Evolutionary conservation across 805 yeast species (phyloP).

Genomic region (Zygoascus bituminiphila): DNA sequence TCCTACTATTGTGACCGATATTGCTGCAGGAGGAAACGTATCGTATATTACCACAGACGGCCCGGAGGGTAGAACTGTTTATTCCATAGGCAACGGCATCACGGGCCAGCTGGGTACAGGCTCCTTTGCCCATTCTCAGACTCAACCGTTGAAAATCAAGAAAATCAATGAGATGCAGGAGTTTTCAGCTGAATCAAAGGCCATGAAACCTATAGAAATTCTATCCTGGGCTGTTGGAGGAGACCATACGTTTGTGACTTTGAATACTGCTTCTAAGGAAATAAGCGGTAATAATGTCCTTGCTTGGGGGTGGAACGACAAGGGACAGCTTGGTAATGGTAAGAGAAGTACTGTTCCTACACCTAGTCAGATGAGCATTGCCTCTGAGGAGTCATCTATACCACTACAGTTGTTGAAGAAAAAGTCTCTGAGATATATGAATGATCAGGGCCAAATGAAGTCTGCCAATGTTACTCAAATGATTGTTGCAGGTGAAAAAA

Average conservation of each 20-base stretch:
- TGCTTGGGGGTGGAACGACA: conserved; percentile 78
- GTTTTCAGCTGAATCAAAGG: conserved; percentile 41
- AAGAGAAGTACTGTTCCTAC: conserved; percentile 43
- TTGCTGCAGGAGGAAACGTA: conserved; percentile 67
- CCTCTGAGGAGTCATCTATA: conserved; percentile 3
- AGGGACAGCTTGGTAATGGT: conserved; percentile 81
- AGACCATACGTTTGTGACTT: conserved; percentile 40
- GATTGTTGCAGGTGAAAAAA: conserved; percentile 51
- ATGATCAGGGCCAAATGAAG: conserved; percentile 23
- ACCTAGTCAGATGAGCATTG: conserved; percentile 9
- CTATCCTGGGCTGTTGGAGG: conserved; percentile 51
- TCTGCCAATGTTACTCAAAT: conserved; percentile 40
- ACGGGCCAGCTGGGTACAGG: conserved; percentile 83
- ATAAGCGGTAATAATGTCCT: conserved; percentile 32
- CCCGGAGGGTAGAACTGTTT: conserved; percentile 24
- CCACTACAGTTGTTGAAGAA: conserved; percentile 34
- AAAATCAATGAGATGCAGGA: conserved; percentile 41
- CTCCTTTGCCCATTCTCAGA: conserved; percentile 63
- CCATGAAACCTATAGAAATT: conserved; percentile 40
- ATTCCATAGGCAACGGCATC: conserved; percentile 77
- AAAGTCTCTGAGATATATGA: conserved; percentile 15
- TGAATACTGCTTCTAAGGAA: not conserved
- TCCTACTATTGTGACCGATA: conserved; percentile 23
- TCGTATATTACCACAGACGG: conserved; percentile 37
- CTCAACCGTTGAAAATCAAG: conserved; percentile 54